phyloP scores from a whole-genome alignment of 2,329 filamentous ascomycete genomes.

The Pyrenochaeta sp. region DNA sequence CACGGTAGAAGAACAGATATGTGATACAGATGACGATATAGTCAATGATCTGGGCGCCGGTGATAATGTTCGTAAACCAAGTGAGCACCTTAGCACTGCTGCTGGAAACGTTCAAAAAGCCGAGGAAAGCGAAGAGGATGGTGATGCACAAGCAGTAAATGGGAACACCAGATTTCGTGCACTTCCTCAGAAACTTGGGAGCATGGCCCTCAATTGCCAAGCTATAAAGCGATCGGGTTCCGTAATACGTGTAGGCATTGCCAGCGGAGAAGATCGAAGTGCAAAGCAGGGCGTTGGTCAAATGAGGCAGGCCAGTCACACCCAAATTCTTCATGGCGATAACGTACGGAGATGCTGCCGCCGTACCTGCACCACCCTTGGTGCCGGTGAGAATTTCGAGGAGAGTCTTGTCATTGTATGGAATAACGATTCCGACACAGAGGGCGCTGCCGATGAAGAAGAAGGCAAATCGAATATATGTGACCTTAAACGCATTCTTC shows the following conservation, averaged over 20 bases:
- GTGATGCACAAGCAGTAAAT: conserved; percentile 74
- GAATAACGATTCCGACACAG: conserved; percentile 55
- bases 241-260: conserved; percentile 63
- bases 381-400: conserved; percentile 56
- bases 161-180: conserved; percentile 69
- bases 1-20: conserved; percentile 64
- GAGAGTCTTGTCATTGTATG: conserved; percentile 74
- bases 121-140: conserved; percentile 69
- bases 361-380: conserved; percentile 48
- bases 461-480: conserved; percentile 49
- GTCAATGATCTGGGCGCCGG: conserved; percentile 65
- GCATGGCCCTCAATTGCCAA: conserved; percentile 60
- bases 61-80: conserved; percentile 77
- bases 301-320: conserved; percentile 60
- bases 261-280: conserved; percentile 61
- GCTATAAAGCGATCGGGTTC: conserved; percentile 58
- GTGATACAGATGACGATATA: conserved; percentile 59
- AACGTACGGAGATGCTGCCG: conserved; percentile 66
- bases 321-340: conserved; percentile 62
- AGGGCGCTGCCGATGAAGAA: conserved; percentile 53
- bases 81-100: conserved; percentile 70
- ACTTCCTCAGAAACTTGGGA: conserved; percentile 62
- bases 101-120: conserved; percentile 75
- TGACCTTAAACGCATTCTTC: conserved; percentile 52
- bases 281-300: conserved; percentile 62